Percentiles rank a stretch among this genome's conserved stretches.
phyloP scores from a whole-genome alignment of 805 yeast species.

The Pichia exigua region DNA sequence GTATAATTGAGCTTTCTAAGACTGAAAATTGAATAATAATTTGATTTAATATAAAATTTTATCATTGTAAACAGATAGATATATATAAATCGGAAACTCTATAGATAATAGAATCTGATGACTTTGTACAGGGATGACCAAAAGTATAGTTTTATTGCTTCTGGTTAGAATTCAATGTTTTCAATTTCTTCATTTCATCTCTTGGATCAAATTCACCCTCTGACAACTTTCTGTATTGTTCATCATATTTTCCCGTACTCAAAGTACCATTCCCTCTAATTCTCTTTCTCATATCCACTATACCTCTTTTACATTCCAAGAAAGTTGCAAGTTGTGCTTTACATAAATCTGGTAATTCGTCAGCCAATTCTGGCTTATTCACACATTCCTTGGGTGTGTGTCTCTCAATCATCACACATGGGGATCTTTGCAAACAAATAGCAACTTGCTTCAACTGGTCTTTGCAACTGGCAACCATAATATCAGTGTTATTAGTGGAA shows the following conservation, averaged over 20 bases:
- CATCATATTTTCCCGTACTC: conserved; percentile 89
- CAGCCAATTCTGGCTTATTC: conserved; percentile 66
- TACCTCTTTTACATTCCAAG: conserved; percentile 85
- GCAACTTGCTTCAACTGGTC: conserved; percentile 96
- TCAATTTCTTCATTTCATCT: conserved; percentile 71
- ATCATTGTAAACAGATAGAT: background rate
- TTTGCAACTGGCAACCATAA: conserved; percentile 72
- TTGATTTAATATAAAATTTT: background rate
- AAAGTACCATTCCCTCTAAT: conserved; percentile 90
- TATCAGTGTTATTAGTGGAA: background rate
- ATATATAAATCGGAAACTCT: background rate
- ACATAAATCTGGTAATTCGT: conserved; percentile 81
- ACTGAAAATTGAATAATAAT: background rate
- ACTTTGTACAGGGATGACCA: background rate
- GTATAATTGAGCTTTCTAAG: conserved; percentile 18
- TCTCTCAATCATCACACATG: conserved; percentile 87
- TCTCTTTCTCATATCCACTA: conserved; percentile 84
- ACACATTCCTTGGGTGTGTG: conserved; percentile 85
- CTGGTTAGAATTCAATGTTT: conserved; percentile 46
- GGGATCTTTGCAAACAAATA: conserved; percentile 89
- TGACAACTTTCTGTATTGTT: conserved; percentile 70
- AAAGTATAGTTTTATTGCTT: conserved; percentile 24
- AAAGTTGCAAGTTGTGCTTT: conserved; percentile 77
- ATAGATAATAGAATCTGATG: background rate
- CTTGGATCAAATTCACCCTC: conserved; percentile 75